Evolutionary conservation across 2,329 filamentous ascomycete genomes (phyloP).

Genomic region (Alternaria dauci): DNA sequence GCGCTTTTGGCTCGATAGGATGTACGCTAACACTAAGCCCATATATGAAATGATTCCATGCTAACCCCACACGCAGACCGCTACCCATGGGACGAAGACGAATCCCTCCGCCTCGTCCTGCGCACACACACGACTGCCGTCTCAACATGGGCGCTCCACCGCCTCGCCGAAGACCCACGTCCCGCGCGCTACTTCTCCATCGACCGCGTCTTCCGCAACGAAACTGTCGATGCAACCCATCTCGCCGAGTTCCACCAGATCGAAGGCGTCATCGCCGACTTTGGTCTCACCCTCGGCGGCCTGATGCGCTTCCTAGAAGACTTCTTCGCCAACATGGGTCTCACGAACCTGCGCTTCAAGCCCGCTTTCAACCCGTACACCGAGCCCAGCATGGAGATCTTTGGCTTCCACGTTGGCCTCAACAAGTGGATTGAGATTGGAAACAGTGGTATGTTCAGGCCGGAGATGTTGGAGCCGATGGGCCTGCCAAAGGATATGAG

Average conservation of each 20-base stretch:
- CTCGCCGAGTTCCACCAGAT: constrained; percentile 98
- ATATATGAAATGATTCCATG: not conserved
- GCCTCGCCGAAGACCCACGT: constrained; percentile 81
- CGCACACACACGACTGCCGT: constrained; percentile 96
- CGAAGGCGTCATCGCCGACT: constrained; percentile 98
- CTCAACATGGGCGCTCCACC: constrained; percentile 88
- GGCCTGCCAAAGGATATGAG: constrained; percentile 89
- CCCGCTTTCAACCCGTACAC: constrained; percentile 84
- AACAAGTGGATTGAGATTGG: constrained; percentile 86
- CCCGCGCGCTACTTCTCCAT: constrained; percentile 98
- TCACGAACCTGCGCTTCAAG: constrained; percentile 88
- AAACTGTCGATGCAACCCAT: constrained; percentile 96
- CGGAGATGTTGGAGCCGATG: constrained; percentile 97
- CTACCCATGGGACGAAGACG: constrained; percentile 90
- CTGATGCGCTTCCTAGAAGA: constrained; percentile 93
- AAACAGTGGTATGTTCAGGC: constrained; percentile 98
- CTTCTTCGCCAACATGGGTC: constrained; percentile 97
- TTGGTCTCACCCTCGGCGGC: constrained; percentile 87
- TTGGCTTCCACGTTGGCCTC: constrained; percentile 82
- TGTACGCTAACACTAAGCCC: constrained; percentile 51
- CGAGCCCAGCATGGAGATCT: constrained; percentile 95
- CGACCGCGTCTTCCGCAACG: constrained; percentile 97
- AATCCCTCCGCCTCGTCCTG: constrained; percentile 85
- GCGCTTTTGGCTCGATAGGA: constrained; percentile 93
- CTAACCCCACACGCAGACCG: constrained; percentile 61